Percentiles rank a stretch among this genome's conserved stretches.
Conservation (phyloP, 2,329 filamentous ascomycete genomes). For the Anisogramma anomala region DNA sequence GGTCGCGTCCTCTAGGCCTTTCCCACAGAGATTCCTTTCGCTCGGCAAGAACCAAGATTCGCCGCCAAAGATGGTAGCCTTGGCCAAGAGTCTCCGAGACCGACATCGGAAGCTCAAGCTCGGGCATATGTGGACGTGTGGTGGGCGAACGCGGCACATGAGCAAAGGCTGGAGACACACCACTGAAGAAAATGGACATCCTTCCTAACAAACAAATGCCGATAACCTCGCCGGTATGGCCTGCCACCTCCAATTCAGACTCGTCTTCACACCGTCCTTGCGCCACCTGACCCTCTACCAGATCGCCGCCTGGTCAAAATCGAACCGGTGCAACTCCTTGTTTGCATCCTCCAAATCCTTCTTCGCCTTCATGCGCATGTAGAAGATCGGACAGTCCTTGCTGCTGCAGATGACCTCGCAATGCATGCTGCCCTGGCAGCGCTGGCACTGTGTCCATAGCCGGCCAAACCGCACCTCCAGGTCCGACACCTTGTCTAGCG, state of each 20-base stretch:
- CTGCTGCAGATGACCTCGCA: slow-evolving; percentile 96
- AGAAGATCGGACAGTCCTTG: slow-evolving; percentile 97
- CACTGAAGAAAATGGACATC: too few relatives aligned
- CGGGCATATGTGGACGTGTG: background rate
- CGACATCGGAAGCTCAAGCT: background rate
- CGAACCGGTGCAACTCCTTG: slow-evolving; percentile 81
- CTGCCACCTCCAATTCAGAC: too few relatives aligned
- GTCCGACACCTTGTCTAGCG: slow-evolving; percentile 76
- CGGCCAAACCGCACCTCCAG: slow-evolving; percentile 85
- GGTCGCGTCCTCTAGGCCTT: too few relatives aligned
- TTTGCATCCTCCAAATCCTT: slow-evolving; percentile 95
- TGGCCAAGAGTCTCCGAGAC: background rate
- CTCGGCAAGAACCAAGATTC: too few relatives aligned
- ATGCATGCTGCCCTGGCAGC: slow-evolving; percentile 95
- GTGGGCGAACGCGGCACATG: background rate
- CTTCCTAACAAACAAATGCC: too few relatives aligned
- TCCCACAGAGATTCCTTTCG: too few relatives aligned
- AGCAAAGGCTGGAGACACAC: background rate
- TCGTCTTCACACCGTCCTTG: too few relatives aligned
- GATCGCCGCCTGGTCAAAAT: slow-evolving; percentile 64
- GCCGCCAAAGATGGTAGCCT: background rate
- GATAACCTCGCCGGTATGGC: too few relatives aligned
- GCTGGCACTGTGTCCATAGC: slow-evolving; percentile 95
- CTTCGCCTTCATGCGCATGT: slow-evolving; percentile 99
- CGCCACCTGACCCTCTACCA: too few relatives aligned